phyloP scores from a whole-genome alignment of 768 basidiomycete genomes.

The Psilocybe sp. region DNA sequence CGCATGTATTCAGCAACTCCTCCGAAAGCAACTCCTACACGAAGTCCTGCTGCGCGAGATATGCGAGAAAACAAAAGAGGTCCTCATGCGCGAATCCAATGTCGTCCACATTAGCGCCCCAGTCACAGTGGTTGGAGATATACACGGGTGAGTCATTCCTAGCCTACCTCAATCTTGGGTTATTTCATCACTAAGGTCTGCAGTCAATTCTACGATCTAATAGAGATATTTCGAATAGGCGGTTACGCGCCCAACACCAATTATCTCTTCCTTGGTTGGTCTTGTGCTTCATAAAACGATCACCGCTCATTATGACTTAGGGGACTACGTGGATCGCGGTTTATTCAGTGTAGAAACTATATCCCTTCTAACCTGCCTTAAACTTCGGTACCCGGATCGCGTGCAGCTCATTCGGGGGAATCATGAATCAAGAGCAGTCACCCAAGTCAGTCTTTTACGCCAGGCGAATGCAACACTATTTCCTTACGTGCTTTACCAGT shows the following conservation, averaged over 20 bases:
- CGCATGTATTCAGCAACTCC: slow-evolving; percentile 89
- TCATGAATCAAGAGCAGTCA: slow-evolving; percentile 96
- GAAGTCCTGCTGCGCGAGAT: slow-evolving; percentile 95
- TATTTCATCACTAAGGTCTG: slow-evolving; percentile 33
- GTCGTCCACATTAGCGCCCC: slow-evolving; percentile 97
- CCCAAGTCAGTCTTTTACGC: slow-evolving; percentile 66
- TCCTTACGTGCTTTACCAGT: slow-evolving; percentile 50
- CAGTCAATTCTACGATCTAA: slow-evolving; percentile 99
- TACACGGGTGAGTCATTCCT: slow-evolving; percentile 81
- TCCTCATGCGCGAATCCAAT: slow-evolving; percentile 98
- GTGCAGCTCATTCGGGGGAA: slow-evolving; percentile 97
- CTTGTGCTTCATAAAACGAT: background rate
- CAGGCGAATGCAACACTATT: slow-evolving; percentile 10
- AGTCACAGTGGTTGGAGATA: slow-evolving; percentile 98
- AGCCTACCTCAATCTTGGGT: slow-evolving; percentile 4
- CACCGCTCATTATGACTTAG: slow-evolving; percentile 38
- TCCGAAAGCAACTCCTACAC: slow-evolving; percentile 90
- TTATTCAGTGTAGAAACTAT: slow-evolving; percentile 99
- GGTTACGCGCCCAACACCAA: slow-evolving; percentile 96
- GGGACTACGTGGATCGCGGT: slow-evolving; percentile 98
- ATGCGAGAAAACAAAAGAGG: slow-evolving; percentile 99
- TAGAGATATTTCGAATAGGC: slow-evolving; percentile 99
- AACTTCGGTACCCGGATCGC: slow-evolving; percentile 93
- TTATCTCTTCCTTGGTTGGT: slow-evolving; percentile 94
- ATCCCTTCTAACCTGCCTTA: slow-evolving; percentile 93